Evolutionary conservation across 495 filamentous ascomycete species (phyloP).

Genomic region (Poronia punctata): DNA sequence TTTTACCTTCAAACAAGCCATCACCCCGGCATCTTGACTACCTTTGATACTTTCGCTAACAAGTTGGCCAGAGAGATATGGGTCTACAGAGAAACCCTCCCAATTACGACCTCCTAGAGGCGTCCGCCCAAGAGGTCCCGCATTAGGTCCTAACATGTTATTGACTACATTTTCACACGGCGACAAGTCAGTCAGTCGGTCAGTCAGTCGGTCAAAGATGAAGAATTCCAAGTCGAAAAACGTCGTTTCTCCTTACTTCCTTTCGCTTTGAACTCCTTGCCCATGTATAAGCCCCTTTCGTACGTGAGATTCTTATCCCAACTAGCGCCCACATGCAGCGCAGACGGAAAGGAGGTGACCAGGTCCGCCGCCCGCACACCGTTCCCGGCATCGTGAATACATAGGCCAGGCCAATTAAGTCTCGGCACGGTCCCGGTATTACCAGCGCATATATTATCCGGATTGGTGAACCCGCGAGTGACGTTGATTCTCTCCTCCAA

Average conservation of each 20-base stretch:
- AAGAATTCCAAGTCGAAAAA: no score
- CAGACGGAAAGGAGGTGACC: conserved; percentile 52
- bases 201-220: no score
- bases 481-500: conserved; percentile 33
- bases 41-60: conserved; percentile 40
- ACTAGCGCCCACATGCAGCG: conserved; percentile 53
- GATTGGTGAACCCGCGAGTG: conserved; percentile 31
- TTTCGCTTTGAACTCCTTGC: conserved; percentile 51
- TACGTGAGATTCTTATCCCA: conserved; percentile 48
- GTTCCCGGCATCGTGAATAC: conserved; percentile 56
- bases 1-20: conserved; percentile 48
- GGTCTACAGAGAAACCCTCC: conserved; percentile 47
- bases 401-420: conserved; percentile 54
- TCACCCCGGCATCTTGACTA: conserved; percentile 47
- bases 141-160: conserved; percentile 62
- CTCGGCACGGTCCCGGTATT: conserved; percentile 44
- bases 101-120: conserved; percentile 49
- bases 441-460: conserved; percentile 41
- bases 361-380: conserved; percentile 54
- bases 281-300: conserved; percentile 45
- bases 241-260: no score
- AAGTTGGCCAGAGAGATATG: conserved; percentile 42
- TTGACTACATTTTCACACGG: conserved; percentile 51
- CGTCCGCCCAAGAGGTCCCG: conserved; percentile 47
- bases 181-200: no score